A percentile compares a stretch with the other conserved stretches of the same genome.
Evolutionary conservation across 2,329 filamentous ascomycete species (phyloP).

Genomic region (Teratosphaeria epicoccoides): DNA sequence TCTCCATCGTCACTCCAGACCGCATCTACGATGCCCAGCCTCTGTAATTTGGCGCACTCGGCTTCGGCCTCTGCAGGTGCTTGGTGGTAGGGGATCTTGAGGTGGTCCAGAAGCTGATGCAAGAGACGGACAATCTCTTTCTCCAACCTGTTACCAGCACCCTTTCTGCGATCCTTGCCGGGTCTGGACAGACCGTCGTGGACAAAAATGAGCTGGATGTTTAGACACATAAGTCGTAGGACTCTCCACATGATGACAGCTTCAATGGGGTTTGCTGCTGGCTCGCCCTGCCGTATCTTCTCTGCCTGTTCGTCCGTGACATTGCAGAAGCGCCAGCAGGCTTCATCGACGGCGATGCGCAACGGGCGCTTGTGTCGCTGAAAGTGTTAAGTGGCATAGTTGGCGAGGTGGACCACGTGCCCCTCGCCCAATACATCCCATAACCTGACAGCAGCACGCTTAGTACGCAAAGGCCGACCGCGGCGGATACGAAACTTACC

Average conservation of each 20-base stretch:
- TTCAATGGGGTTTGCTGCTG: constrained; percentile 32
- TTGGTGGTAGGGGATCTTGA: constrained; percentile 34
- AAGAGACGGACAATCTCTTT: constrained; percentile 25
- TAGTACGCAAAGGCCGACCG: background rate
- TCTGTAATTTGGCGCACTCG: constrained; percentile 38
- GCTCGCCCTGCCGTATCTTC: constrained; percentile 27
- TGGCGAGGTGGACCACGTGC: constrained; percentile 25
- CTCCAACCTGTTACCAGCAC: constrained; percentile 23
- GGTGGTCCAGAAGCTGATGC: constrained; percentile 27
- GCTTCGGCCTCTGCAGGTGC: constrained; percentile 39
- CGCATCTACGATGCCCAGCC: constrained; percentile 36
- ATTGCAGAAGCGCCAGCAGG: constrained; percentile 36
- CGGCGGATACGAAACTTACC: background rate
- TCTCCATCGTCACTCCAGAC: constrained; percentile 41
- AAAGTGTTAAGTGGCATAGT: constrained; percentile 30
- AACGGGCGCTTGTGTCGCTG: constrained; percentile 26
- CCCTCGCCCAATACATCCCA: constrained; percentile 32
- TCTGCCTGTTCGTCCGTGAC: constrained; percentile 24
- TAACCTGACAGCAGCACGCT: constrained; percentile 12
- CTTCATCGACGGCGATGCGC: constrained; percentile 34
- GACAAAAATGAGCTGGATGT: constrained; percentile 44
- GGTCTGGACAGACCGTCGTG: constrained; percentile 42
- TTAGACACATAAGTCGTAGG: constrained; percentile 36
- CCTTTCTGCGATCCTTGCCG: constrained; percentile 25
- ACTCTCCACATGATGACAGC: constrained; percentile 33